Percentiles rank a stretch among this genome's conserved stretches.
phyloP scores from a whole-genome alignment of 805 yeast species.

The Debaryomyces hansenii region DNA sequence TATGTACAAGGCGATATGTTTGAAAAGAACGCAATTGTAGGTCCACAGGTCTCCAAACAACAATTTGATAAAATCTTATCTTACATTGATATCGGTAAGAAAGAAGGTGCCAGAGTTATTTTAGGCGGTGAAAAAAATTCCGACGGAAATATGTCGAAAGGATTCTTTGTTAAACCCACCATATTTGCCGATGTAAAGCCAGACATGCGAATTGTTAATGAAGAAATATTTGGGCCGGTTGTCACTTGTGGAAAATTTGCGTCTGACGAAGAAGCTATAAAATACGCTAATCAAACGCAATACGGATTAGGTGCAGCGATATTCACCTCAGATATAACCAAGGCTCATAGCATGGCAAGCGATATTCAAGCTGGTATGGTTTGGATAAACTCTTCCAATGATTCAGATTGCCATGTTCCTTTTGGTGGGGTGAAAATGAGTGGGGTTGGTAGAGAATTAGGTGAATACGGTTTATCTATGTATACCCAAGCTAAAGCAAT shows the following conservation, averaged over 20 bases:
- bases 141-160: conserved; percentile 42
- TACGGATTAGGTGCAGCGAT: conserved; percentile 86
- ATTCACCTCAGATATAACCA: conserved; percentile 65
- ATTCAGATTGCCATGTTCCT: conserved; percentile 49
- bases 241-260: conserved; percentile 65
- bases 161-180: conserved; percentile 74
- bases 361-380: conserved; percentile 47
- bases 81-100: conserved; percentile 43
- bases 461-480: conserved; percentile 66
- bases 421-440: conserved; percentile 81
- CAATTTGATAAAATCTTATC: conserved; percentile 55
- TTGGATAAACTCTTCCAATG: conserved; percentile 48
- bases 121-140: conserved; percentile 45
- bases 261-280: conserved; percentile 66
- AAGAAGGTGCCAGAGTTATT: conserved; percentile 44
- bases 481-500: conserved; percentile 78
- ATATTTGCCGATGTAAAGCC: conserved; percentile 70
- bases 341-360: conserved; percentile 64
- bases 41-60: conserved; percentile 59
- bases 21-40: conserved; percentile 47
- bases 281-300: conserved; percentile 66
- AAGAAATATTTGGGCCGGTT: conserved; percentile 90
- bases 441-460: conserved; percentile 82
- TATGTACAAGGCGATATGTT: conserved; percentile 62
- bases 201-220: conserved; percentile 64